These are phyloP conservation scores for Mollisia scopiformis DNA, from an alignment of 2,329 filamentous ascomycete genomes.

Conservation along the genomic window DNA sequence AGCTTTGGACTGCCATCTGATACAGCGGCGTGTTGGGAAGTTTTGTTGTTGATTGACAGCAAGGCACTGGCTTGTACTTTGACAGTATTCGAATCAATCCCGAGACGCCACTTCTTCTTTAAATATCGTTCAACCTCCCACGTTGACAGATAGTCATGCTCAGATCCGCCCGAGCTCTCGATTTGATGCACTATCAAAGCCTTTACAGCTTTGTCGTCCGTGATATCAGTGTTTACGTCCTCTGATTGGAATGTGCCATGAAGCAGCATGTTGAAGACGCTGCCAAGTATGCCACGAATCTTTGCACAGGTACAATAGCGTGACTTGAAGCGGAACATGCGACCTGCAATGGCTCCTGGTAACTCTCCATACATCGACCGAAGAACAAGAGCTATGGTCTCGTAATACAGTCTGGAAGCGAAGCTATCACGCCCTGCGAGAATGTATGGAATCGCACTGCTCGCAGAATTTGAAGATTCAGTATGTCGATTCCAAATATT, in stretches of 20 bases:
- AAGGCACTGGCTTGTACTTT: constrained; percentile 1
- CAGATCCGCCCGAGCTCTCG: constrained; percentile 1
- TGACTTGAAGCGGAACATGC: constrained; percentile 19
- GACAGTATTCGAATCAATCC: constrained; percentile 14
- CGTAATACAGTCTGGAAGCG: constrained; percentile 23
- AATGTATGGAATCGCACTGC: constrained; percentile 18
- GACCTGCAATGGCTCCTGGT: neutral
- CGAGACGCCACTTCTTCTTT: constrained; percentile 15
- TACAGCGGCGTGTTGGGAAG: neutral
- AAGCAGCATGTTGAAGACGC: constrained; percentile 20
- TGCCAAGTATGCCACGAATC: constrained; percentile 5
- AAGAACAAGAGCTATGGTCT: constrained; percentile 10
- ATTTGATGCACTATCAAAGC: constrained; percentile 7
- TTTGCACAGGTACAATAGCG: neutral
- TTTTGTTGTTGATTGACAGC: neutral
- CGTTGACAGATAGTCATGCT: constrained; percentile 17
- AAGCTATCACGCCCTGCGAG: constrained; percentile 23
- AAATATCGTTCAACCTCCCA: constrained; percentile 22
- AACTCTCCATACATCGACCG: constrained; percentile 11
- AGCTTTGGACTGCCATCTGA: neutral
- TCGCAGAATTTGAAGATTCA: neutral
- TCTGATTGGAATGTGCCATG: constrained; percentile 10
- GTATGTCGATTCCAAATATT: neutral
- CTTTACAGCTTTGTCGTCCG: neutral
- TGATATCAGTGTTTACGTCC: neutral